Evolutionary conservation across 176 grass and related monocot species (phyloP), one percentile per base, ranked within the genome.

Genomic region (Pontederia crassipes): DNA sequence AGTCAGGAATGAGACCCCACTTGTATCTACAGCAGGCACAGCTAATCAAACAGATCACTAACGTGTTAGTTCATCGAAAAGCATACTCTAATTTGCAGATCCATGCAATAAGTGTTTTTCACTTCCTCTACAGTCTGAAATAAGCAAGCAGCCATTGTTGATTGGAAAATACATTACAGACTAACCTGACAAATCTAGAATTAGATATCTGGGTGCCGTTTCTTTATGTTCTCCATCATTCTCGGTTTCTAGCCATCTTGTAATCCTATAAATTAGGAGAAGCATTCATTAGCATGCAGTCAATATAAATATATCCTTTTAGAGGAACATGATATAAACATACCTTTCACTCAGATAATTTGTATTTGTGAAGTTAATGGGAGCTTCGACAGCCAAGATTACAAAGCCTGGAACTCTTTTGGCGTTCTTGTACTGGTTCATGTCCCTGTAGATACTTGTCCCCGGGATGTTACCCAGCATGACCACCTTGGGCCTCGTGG

Each of bases 331-430:
- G 59, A 12, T 1, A 71, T 0, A 76, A 77, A 12, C 10, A 70
- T 73, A 90, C 92, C 92, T 97, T 80, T 97, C 92, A 60, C 79
- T 90, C 17, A 97, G 70, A 32, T 97, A 97, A 59, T 82, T 97
- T n/a, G 76, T 85, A 55, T 97, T 97, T 64, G 83, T 66, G 55
- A 97, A 97, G 65, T 97, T 97, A 66, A 97, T 97, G 17, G 92
- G 87, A 62, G 92, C 87, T 73, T 90, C 92, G 50, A 87, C 65
- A 47, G 92, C 71, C 17, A 97, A 69, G 70, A 97, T 88, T 59
- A 97, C 72, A 66, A 97, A 91, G 0, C 92, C 87, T 27, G 87
- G 81, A 63, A 97, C 70, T 68, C 87, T 90, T 75, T 82, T 78
- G 47, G 92, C 92, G 16, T 97, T 87, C 54, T 77, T 91, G 68